phyloP scores from a whole-genome alignment of 2,329 filamentous ascomycete genomes.

The Microcera coccophila region DNA sequence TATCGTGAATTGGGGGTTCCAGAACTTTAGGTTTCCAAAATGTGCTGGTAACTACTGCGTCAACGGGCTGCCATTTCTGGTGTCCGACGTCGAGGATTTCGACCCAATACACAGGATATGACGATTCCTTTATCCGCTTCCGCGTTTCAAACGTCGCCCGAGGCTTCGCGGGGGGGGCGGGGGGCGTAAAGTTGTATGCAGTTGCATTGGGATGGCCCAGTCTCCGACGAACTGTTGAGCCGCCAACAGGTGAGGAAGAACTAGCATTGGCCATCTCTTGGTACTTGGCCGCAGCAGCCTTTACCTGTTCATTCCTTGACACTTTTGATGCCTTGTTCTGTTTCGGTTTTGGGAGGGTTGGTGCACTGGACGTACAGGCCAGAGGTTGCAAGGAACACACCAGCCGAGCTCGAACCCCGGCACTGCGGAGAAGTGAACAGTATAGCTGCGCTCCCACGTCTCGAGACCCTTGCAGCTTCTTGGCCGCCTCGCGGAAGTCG shows the following conservation, averaged over 20 bases:
- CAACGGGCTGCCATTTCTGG: constrained; percentile 88
- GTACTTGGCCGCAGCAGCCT: constrained; percentile 40
- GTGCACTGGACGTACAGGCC: constrained; percentile 57
- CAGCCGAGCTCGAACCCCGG: constrained; percentile 75
- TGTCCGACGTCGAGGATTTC: constrained; percentile 82
- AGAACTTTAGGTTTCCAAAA: constrained; percentile 72
- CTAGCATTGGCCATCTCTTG: constrained; percentile 29
- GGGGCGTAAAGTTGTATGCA: constrained; percentile 45
- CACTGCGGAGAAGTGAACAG: constrained; percentile 78
- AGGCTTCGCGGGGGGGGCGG: constrained; percentile 35
- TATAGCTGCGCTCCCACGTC: constrained; percentile 89
- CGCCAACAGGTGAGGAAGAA: constrained; percentile 28
- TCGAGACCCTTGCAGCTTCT: constrained; percentile 70
- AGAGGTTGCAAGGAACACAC: constrained; percentile 88
- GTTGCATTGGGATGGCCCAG: constrained; percentile 54
- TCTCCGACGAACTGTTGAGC: constrained; percentile 43
- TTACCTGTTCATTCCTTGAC: constrained; percentile 34
- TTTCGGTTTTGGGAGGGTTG: constrained; percentile 43
- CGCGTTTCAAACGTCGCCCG: constrained; percentile 32
- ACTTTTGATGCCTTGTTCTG: constrained; percentile 28
- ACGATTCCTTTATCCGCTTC: constrained; percentile 60
- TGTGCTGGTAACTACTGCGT: constrained; percentile 73
- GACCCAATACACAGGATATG: constrained; percentile 88
- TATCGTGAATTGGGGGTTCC: constrained; percentile 78
- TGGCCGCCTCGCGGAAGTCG: constrained; percentile 71